phyloP scores from a whole-genome alignment of 208 protist genomes.

The Balamuthia mandrillaris region DNA sequence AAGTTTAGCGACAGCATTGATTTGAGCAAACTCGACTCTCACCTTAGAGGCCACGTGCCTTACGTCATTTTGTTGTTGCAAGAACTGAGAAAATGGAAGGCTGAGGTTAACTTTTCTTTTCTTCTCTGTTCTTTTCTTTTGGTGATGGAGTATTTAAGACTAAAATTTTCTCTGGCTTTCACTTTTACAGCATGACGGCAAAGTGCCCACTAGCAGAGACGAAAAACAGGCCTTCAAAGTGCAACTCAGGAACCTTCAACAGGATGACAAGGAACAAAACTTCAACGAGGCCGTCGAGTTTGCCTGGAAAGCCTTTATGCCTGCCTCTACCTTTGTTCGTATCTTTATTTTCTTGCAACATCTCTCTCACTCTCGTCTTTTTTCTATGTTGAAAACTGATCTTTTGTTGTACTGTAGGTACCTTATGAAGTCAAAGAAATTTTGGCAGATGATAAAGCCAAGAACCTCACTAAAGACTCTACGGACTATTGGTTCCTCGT shows the following conservation, averaged over 20 bases:
- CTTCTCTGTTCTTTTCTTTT: too few relatives aligned
- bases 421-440: conserved; percentile 46
- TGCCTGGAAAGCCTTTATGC: conserved; percentile 40
- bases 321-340: not conserved
- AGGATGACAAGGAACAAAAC: conserved; percentile 47
- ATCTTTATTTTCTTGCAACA: not conserved
- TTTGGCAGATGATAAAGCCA: conserved; percentile 55
- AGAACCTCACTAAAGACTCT: not conserved
- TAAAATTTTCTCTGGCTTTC: not conserved
- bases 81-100: conserved; percentile 65
- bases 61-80: conserved; percentile 81
- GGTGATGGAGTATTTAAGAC: too few relatives aligned
- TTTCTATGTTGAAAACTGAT: too few relatives aligned
- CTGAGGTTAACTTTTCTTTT: too few relatives aligned
- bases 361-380: not conserved
- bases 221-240: conserved; percentile 69
- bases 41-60: conserved; percentile 80
- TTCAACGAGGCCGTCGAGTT: conserved; percentile 56
- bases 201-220: conserved; percentile 38
- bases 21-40: conserved; percentile 56
- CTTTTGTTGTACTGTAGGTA: conserved; percentile 43
- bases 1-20: conserved; percentile 66
- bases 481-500: conserved; percentile 71
- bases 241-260: conserved; percentile 17
- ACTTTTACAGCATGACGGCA: conserved; percentile 40